Conservation (phyloP, 2,329 filamentous ascomycete genomes). For the Nothophaeocryptopus gaeumannii region DNA sequence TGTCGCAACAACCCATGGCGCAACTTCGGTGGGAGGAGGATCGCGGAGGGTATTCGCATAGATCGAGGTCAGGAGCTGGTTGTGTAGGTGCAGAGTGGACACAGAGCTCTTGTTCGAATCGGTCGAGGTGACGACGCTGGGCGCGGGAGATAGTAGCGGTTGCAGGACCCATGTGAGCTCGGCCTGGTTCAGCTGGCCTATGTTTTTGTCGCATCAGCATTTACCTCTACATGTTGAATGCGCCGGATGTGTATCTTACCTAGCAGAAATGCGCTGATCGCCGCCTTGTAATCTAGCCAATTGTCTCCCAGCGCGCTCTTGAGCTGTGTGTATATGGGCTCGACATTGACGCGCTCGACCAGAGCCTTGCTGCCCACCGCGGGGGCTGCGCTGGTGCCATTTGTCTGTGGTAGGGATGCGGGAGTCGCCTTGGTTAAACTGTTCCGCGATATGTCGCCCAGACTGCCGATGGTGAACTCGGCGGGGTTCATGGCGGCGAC, state of each 20-base stretch:
- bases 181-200: constrained; percentile 52
- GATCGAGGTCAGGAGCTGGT: constrained; percentile 59
- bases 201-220: background rate
- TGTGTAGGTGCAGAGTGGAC: constrained; percentile 54
- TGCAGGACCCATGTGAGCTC: constrained; percentile 58
- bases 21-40: constrained; percentile 57
- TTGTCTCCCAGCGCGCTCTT: constrained; percentile 59
- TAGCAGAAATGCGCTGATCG: constrained; percentile 56
- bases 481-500: constrained; percentile 34
- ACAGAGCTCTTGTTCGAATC: constrained; percentile 20
- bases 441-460: constrained; percentile 23
- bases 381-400: constrained; percentile 42
- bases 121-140: constrained; percentile 35
- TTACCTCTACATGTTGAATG: too few relatives aligned
- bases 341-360: constrained; percentile 61
- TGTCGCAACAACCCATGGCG: constrained; percentile 62
- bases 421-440: constrained; percentile 28
- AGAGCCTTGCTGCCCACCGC: constrained; percentile 38
- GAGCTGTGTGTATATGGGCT: constrained; percentile 60
- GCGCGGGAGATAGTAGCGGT: constrained; percentile 53
- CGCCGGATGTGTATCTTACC: constrained; percentile 39
- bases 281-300: constrained; percentile 60
- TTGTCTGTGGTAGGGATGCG: constrained; percentile 39
- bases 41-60: constrained; percentile 60
- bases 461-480: constrained; percentile 27